phyloP scores from a whole-genome alignment of 106 monocot genomes.

The Dioscorea alata region DNA sequence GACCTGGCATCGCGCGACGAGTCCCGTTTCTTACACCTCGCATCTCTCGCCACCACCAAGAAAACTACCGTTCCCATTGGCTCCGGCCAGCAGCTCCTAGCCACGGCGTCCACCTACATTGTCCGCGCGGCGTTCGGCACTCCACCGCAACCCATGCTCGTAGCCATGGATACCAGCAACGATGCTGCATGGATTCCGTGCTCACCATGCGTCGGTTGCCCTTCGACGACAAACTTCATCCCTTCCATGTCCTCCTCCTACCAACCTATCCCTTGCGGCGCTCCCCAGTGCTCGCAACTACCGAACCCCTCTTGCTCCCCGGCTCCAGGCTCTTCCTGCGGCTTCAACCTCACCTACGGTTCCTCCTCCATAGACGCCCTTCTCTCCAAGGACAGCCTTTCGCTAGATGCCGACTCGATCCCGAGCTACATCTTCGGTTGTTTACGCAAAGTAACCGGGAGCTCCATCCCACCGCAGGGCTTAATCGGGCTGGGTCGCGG shows the following conservation, averaged over 20 bases:
- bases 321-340: slow-evolving; percentile 18
- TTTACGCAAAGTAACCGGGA: slow-evolving; percentile 28
- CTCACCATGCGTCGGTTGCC: slow-evolving; percentile 30
- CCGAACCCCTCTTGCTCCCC: slow-evolving; percentile 27
- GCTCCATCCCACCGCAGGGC: slow-evolving; percentile 72
- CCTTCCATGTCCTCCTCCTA: slow-evolving; percentile 32
- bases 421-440: slow-evolving; percentile 54
- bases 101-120: slow-evolving; percentile 20
- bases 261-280: slow-evolving; percentile 34
- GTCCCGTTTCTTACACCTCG: neutral
- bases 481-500: slow-evolving; percentile 94
- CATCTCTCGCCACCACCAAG: slow-evolving; percentile 7
- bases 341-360: slow-evolving; percentile 73
- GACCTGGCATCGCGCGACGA: neutral
- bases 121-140: slow-evolving; percentile 22
- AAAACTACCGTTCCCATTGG: slow-evolving; percentile 3
- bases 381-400: slow-evolving; percentile 50
- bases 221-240: slow-evolving; percentile 13
- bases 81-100: slow-evolving; percentile 4
- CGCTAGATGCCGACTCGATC: slow-evolving; percentile 45
- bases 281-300: slow-evolving; percentile 37
- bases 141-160: slow-evolving; percentile 22
- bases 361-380: slow-evolving; percentile 40
- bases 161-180: slow-evolving; percentile 33
- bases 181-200: slow-evolving; percentile 46